Percentiles rank a stretch among this genome's conserved stretches.
Evolutionary conservation across 371 early-diverging fungal genomes (phyloP).

Genomic region (Umbelopsis sp.): DNA sequence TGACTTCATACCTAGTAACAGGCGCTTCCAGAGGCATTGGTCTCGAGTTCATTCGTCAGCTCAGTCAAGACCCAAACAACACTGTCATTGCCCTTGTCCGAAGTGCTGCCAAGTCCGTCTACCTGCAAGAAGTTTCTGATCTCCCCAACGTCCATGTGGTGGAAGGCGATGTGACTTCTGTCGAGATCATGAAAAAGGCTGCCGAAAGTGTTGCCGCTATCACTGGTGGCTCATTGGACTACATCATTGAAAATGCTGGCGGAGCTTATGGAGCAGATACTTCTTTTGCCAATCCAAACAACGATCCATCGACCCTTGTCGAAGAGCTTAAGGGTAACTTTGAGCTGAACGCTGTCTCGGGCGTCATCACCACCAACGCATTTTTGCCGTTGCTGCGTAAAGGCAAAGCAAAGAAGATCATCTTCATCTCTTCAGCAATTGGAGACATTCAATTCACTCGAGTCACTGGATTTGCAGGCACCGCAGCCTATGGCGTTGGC

Average conservation of each 20-base stretch:
- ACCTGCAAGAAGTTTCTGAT: background rate
- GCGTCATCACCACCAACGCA: conserved; percentile 14
- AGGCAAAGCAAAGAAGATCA: conserved; percentile 28
- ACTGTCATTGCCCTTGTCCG: conserved; percentile 8
- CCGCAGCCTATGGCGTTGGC: background rate
- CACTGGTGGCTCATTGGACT: conserved; percentile 15
- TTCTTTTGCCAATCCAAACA: background rate
- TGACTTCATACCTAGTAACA: conserved; percentile 17
- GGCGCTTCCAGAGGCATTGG: conserved; percentile 27
- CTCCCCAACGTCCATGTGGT: conserved; percentile 1
- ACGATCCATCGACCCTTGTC: background rate
- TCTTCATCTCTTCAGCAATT: conserved; percentile 35
- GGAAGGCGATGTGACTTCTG: background rate
- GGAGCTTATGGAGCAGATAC: background rate
- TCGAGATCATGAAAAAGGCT: background rate
- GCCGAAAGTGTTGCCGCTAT: background rate
- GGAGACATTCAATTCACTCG: conserved; percentile 27
- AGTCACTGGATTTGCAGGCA: background rate
- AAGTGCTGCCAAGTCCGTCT: background rate
- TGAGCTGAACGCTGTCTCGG: background rate
- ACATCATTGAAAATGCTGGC: conserved; percentile 2
- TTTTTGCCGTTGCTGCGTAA: conserved; percentile 33
- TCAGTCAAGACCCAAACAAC: conserved; percentile 8
- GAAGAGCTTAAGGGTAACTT: background rate
- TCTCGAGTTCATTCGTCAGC: conserved; percentile 18